Evolutionary conservation across 805 yeast species (phyloP), one percentile per base, ranked within the genome.

Genomic region (Metschnikowia similis): DNA sequence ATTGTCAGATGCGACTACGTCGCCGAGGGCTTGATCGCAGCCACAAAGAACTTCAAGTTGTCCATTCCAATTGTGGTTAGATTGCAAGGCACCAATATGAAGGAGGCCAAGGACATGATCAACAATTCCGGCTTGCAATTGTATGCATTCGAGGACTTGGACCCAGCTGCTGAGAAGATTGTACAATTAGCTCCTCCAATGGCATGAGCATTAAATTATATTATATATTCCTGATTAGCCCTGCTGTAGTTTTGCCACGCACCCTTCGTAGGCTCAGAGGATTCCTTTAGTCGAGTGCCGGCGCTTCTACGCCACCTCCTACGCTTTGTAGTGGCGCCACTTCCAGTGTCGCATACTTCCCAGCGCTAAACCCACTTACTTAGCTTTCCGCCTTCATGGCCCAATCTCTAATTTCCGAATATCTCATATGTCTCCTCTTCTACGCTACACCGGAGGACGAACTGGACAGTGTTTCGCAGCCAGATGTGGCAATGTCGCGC

Each of bases 1-100:
- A 94, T 94, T 63, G 99, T 94, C 63, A 89, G 99, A 81, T 94
- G 99, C 77, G 99, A 94, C 76, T 89, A 84, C 77, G 97, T 94
- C 57, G 99, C 99, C 64, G 84, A 85, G 76, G 99, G 99, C 74
- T 82, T 94, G 69, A 91, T 94, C 64, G 88, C 91, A 59, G 97
- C 97, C 48, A 84, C 97, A 59, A 89, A 89, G 76, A 87, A 86
- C 78, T 83, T 94, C 79, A 84, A 87, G 65, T 84, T 94, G 70
- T 83, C 81, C 56, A 87, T 94, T 49, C 99, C 99, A 59, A 94
- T 94, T 65, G 96, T 94, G 61, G 98, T 91, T 55, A 89, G 99
- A 83, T 81, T 94, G 68, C 98, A 95, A 80, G 99, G 99, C 74
- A 94, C 99, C 56, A 94, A 94, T 79, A 81, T 85, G 74, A 87